Base-by-base conservation (phyloP, 2,329 filamentous ascomycete genomes). In the Coniochaeta hoffmannii region DNA sequence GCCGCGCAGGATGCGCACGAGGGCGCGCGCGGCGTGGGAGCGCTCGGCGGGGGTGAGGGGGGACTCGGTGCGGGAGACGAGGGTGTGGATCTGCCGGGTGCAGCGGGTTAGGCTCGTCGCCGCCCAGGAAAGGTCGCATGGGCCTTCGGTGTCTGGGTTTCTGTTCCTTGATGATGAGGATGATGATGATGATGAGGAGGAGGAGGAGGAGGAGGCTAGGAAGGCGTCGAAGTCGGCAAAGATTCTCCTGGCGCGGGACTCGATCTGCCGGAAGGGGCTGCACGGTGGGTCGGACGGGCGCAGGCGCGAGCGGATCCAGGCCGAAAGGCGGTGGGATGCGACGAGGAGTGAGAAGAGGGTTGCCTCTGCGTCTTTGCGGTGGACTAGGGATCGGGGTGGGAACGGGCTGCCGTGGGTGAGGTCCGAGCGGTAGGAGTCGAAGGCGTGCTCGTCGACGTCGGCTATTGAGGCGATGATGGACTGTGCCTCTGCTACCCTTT, bases 261-360 rank as follows among this genome's bases (percentile, higher is more conserved):
- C 70, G 17, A 81, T 73, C 50, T 72, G 73, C 51, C 74, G 71
- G 57, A 81, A 81, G 3, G 71, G 71, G 58, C 79, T 74, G 38
- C 72, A 73, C 32, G 76, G 68, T 24, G 69, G 67, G 56, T 78
- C 76, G 50, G 69, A 65, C 2, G 78, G 70, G n/a, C 68, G 67
- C 54, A 77, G 71, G 9, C 73, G 68, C 15, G 73, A 71, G 49
- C 75, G 70, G 57, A 83, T 77, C 67, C 80, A 77, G 53, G 77
- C 69, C 63, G 82, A 80, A 66, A 83, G 76, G 38, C 76, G 73
- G 63, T 79, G 71, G 61, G 81, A 81, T 58, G 75, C 71, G 22
- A 82, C 68, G 15, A 83, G 70, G 67, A 83, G 79, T 53, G 75
- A 75, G 58, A 79, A 76, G 14, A 83, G 64, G 2, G 78, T 80